These are phyloP conservation scores for Pseudogymnoascus sp. DNA, from an alignment of 2,329 filamentous ascomycete species.

Conservation along the genomic window DNA sequence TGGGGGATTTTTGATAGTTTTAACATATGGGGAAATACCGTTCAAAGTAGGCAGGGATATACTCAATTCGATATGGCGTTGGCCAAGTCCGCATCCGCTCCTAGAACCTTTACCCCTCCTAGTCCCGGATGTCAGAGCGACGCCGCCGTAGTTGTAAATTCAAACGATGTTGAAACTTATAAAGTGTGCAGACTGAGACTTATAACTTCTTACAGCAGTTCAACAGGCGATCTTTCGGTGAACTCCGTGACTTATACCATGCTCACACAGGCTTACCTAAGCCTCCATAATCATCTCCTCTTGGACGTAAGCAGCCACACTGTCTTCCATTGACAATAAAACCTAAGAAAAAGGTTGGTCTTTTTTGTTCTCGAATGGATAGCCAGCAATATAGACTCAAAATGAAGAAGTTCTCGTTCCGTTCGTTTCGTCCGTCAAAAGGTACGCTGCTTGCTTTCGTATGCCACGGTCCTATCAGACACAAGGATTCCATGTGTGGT, in stretches of 20 bases:
- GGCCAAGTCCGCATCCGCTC: neutral
- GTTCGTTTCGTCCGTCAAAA: neutral
- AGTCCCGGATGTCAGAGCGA: neutral
- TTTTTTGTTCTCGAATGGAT: neutral
- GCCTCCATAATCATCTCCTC: neutral
- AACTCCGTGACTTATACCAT: neutral
- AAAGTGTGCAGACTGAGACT: neutral
- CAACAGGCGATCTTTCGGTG: neutral
- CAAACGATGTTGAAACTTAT: neutral
- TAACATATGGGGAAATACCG: neutral
- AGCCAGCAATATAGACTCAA: neutral
- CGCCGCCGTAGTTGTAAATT: neutral
- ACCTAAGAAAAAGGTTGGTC: neutral
- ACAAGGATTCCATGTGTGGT: neutral
- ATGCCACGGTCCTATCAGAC: neutral
- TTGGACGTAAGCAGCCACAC: neutral
- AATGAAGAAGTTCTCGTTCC: conserved; percentile 5
- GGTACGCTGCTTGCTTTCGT: neutral
- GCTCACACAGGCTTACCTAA: neutral
- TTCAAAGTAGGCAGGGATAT: neutral
- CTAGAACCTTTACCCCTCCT: neutral
- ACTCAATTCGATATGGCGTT: conserved; percentile 1
- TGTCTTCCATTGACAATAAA: neutral
- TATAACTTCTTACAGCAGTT: neutral
- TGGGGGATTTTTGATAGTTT: neutral